Percentiles rank a stretch among this genome's conserved stretches.
Conservation (phyloP, 768 basidiomycete species). For the Pleurotus pulmonarius region DNA sequence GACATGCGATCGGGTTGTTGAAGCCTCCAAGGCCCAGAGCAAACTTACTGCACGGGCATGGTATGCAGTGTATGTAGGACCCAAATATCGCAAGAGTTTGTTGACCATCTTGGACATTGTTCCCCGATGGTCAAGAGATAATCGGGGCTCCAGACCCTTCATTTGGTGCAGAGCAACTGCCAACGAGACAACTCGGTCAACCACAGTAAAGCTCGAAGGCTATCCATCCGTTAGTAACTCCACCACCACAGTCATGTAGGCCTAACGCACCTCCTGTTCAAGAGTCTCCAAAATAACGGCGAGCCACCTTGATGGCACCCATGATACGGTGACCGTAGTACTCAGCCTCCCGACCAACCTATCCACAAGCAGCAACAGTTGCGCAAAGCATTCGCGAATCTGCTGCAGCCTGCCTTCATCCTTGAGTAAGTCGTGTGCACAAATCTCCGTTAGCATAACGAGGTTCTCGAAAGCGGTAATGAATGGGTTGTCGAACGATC, state of each 20-base stretch:
- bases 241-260: constrained; percentile 1
- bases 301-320: constrained; percentile 70
- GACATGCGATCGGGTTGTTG: constrained; percentile 55
- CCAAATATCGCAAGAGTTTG: constrained; percentile 71
- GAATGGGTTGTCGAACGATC: constrained; percentile 45
- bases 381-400: constrained; percentile 48
- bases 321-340: constrained; percentile 37
- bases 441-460: constrained; percentile 40
- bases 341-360: constrained; percentile 44
- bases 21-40: constrained; percentile 74
- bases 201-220: constrained; percentile 61
- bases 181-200: constrained; percentile 61
- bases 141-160: constrained; percentile 43
- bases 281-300: constrained; percentile 47
- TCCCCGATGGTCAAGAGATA: constrained; percentile 51
- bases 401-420: constrained; percentile 25
- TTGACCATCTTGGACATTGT: constrained; percentile 59
- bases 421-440: constrained; percentile 31
- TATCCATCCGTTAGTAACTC: constrained; percentile 20
- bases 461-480: constrained; percentile 54
- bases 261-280: constrained; percentile 46
- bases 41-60: constrained; percentile 80
- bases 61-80: constrained; percentile 60
- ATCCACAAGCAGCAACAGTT: constrained; percentile 46
- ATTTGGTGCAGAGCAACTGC: constrained; percentile 53